Evolutionary conservation across 164 flowering plant species (phyloP), one percentile per base, ranked within the genome.

Genomic region (Berberis vulgaris): DNA sequence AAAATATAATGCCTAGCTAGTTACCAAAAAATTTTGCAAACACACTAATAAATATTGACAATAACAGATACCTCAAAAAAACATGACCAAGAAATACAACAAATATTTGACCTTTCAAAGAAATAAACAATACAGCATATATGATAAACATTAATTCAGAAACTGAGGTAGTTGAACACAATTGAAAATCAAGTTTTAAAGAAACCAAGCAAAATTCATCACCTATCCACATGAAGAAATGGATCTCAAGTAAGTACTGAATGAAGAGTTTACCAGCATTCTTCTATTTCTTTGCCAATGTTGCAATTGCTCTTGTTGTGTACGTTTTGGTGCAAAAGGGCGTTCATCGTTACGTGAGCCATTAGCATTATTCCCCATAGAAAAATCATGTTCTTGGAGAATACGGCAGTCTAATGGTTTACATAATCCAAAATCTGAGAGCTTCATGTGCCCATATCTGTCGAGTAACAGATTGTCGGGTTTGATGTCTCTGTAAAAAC

Each of bases 241-340:
- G 26, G 4, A 62, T 61, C 54, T 52, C 54, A 62, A 57, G 38
- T 43, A 10, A 40, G 6, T 12, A 43, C 1, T 50, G 39, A n/a
- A 52, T 40, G 45, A 46, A 47, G 49, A 72, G 66, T 73, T 26
- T 76, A 93, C 98, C 77, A 93, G 91, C 86, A 80, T 88, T 71
- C 98, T 79, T 76, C 98, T 79, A 49, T 93, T 93, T 72, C 80
- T 87, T 76, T 93, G 97, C 98, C 98, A 93, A 72, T 93, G 92
- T 74, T 80, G 91, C 69, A 90, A 73, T 76, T 90, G 97, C 84
- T 93, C 98, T 71, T 86, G 94, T 69, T 87, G 98, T 42, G 95
- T 81, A 67, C 98, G 93, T 71, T 74, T 92, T 45, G 95, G 91
- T 49, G 83, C 83, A 49, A 74, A 73, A 67, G 88, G 83, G 26